Conservation (phyloP, 371 early-diverging fungal genomes). For the Amoeboaphelidium protococcarum region DNA sequence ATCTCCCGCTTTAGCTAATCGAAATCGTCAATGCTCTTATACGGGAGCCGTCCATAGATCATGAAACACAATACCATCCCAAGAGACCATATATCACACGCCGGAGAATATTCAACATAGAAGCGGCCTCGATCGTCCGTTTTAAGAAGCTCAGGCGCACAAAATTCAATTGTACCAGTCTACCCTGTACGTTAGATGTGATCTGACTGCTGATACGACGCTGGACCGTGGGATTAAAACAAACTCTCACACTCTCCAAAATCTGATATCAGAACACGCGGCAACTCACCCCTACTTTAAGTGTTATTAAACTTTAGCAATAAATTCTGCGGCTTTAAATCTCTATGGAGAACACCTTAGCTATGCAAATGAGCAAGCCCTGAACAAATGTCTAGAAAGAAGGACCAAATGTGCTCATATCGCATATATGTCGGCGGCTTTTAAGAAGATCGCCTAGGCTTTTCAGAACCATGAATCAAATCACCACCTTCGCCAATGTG, state of each 20-base stretch:
- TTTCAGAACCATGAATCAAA: too few relatives aligned
- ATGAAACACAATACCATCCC: slow-evolving; percentile 76
- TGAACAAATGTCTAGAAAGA: slow-evolving; percentile 62
- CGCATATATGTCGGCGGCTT: too few relatives aligned
- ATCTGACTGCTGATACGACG: too few relatives aligned
- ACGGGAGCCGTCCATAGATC: slow-evolving; percentile 60
- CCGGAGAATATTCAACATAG: slow-evolving; percentile 40
- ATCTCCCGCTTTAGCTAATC: slow-evolving; percentile 53
- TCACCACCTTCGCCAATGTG: too few relatives aligned
- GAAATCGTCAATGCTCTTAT: slow-evolving; percentile 55
- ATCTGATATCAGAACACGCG: slow-evolving; percentile 64
- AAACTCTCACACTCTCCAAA: slow-evolving; percentile 83
- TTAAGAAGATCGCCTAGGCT: too few relatives aligned
- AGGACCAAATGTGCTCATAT: slow-evolving; percentile 38
- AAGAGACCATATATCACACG: slow-evolving; percentile 80
- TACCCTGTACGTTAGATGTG: slow-evolving; percentile 57
- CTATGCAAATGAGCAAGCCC: slow-evolving; percentile 65
- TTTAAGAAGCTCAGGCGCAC: slow-evolving; percentile 45
- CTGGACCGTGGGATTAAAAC: slow-evolving; percentile 12
- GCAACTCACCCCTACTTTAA: slow-evolving; percentile 21
- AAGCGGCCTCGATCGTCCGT: slow-evolving; percentile 21
- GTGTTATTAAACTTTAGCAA: slow-evolving; percentile 25
- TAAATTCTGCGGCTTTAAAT: slow-evolving; percentile 55
- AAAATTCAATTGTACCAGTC: slow-evolving; percentile 82
- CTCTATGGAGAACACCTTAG: slow-evolving; percentile 29